phyloP scores from a whole-genome alignment of 2,329 filamentous ascomycete species.

The Nemania sp. region DNA sequence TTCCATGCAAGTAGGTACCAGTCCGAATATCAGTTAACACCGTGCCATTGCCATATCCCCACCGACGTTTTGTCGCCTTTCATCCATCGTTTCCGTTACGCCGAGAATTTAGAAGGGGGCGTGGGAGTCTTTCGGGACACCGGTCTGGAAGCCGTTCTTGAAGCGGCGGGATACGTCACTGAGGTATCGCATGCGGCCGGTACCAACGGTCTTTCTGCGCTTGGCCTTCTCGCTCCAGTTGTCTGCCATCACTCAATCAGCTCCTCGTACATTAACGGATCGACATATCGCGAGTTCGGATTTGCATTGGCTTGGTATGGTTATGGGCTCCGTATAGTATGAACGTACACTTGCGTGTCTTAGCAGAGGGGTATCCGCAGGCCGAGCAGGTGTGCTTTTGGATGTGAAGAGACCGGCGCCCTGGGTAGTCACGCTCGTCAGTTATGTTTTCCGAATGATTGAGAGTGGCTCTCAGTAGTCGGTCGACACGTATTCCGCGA shows the following conservation, averaged over 20 bases:
- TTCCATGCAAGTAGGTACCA: conserved; percentile 40
- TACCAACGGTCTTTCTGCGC: conserved; percentile 98
- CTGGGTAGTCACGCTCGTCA: conserved; percentile 49
- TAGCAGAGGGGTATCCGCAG: conserved; percentile 97
- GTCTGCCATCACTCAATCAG: conserved; percentile 58
- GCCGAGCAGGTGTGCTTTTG: conserved; percentile 97
- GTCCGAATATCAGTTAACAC: conserved; percentile 41
- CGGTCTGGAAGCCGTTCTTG: conserved; percentile 97
- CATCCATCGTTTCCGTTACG: conserved; percentile 39
- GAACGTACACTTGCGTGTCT: conserved; percentile 94
- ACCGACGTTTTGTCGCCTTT: conserved; percentile 39
- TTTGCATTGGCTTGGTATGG: conserved; percentile 32
- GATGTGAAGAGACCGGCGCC: conserved; percentile 96
- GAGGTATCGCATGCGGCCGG: conserved; percentile 93
- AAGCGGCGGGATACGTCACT: conserved; percentile 91
- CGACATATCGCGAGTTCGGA: neutral
- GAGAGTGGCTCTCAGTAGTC: neutral
- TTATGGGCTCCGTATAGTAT: conserved; percentile 9
- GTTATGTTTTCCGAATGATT: neutral
- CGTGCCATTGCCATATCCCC: conserved; percentile 42
- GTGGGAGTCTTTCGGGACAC: conserved; percentile 72
- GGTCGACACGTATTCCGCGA: conserved; percentile 10
- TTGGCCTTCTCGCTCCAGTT: conserved; percentile 99
- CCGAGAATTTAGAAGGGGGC: conserved; percentile 53
- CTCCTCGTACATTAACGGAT: conserved; percentile 1